phyloP scores from a whole-genome alignment of 169 alveolate species.

The Babesia sp. region DNA sequence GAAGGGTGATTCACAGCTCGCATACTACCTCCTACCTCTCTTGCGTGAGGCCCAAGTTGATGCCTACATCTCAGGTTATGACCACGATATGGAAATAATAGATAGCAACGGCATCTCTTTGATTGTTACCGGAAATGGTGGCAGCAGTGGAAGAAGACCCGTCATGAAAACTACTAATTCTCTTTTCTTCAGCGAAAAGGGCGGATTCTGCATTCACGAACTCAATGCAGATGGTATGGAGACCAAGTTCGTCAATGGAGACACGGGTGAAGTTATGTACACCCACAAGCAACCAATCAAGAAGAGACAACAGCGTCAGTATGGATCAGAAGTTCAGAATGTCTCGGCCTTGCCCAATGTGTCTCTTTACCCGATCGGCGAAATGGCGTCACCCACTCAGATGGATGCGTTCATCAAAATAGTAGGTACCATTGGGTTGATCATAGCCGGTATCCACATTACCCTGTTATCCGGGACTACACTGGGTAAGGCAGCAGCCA shows the following conservation, averaged over 20 bases:
- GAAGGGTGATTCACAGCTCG: constrained; percentile 83
- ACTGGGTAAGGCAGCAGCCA: constrained; percentile 42
- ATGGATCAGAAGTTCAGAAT: constrained; percentile 70
- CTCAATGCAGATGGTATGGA: constrained; percentile 75
- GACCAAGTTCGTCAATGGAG: constrained; percentile 79
- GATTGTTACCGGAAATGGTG: constrained; percentile 83
- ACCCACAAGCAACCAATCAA: constrained; percentile 75
- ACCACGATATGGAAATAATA: constrained; percentile 81
- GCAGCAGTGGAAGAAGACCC: constrained; percentile 68
- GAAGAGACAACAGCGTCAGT: constrained; percentile 63
- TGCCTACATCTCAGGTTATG: constrained; percentile 88
- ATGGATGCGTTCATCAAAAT: constrained; percentile 81
- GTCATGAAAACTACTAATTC: constrained; percentile 67
- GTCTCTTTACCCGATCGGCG: constrained; percentile 74
- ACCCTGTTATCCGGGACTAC: constrained; percentile 50
- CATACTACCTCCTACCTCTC: constrained; percentile 81
- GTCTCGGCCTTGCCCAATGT: constrained; percentile 77
- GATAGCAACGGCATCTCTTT: constrained; percentile 65
- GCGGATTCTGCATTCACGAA: constrained; percentile 84
- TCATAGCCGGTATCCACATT: constrained; percentile 69
- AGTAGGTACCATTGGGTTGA: constrained; percentile 82
- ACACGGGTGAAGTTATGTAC: constrained; percentile 74
- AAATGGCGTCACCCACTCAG: constrained; percentile 76
- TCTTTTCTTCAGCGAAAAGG: constrained; percentile 73
- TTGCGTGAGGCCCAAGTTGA: constrained; percentile 86